phyloP scores from a whole-genome alignment of 192 early-diverging fungal species.

The Chytriomyces sp. region DNA sequence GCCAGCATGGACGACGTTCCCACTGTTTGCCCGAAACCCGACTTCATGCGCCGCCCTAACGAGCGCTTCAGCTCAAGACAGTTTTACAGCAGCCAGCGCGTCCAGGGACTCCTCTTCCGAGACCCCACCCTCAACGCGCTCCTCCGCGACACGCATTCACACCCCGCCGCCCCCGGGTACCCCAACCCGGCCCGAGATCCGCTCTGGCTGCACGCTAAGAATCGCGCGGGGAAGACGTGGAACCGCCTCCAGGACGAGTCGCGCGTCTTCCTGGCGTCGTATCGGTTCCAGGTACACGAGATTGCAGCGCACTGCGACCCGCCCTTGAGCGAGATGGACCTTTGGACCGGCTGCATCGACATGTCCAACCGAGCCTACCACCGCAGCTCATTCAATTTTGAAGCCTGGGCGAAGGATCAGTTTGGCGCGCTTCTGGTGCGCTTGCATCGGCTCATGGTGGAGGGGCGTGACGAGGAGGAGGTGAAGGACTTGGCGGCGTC shows the following conservation, averaged over 20 bases:
- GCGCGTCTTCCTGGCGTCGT: background rate
- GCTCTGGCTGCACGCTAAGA: background rate
- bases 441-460: background rate
- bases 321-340: background rate
- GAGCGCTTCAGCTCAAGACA: background rate
- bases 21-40: conserved; percentile 54
- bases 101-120: conserved; percentile 11
- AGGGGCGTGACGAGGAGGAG: background rate
- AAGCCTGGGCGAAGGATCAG: conserved; percentile 8
- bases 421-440: background rate
- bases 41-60: conserved; percentile 59
- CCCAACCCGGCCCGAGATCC: background rate
- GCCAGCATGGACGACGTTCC: conserved; percentile 49
- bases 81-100: background rate
- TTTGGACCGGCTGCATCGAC: conserved; percentile 21
- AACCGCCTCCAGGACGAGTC: background rate
- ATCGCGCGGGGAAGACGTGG: background rate
- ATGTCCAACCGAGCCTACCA: conserved; percentile 5
- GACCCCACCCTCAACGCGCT: background rate
- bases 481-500: background rate
- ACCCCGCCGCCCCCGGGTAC: background rate
- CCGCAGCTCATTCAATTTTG: conserved; percentile 8
- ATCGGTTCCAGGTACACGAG: background rate
- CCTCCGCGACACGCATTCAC: background rate
- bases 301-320: conserved; percentile 10